Percentiles rank a stretch among this genome's conserved stretches.
Conservation (phyloP, 257 asterid species). For the Mentha longifolia region DNA sequence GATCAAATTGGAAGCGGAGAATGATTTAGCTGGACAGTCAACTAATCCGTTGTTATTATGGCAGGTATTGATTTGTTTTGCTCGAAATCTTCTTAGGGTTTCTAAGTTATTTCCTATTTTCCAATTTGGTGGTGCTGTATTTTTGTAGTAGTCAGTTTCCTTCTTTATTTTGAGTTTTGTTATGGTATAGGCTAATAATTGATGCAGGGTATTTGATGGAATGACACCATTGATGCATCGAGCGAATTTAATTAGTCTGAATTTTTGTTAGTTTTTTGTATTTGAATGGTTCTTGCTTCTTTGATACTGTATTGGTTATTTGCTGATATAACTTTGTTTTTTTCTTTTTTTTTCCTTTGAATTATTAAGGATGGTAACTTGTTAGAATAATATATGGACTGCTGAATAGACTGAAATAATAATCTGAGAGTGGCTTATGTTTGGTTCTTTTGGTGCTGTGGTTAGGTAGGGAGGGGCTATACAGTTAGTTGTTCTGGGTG, state of each 20-base stretch:
- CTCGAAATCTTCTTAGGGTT: not conserved
- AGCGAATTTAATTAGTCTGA: not conserved
- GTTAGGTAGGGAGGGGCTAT: not conserved
- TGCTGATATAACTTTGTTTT: constrained; percentile 9
- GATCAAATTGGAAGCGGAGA: constrained; percentile 60
- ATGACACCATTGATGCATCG: constrained; percentile 6
- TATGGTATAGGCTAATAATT: not conserved
- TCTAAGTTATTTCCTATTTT: not conserved
- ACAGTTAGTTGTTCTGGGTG: not conserved
- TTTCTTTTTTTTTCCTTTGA: not conserved
- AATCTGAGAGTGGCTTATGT: not conserved
- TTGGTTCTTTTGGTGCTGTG: not conserved
- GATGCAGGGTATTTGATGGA: not conserved
- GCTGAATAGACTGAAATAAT: not conserved
- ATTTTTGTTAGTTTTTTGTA: not conserved
- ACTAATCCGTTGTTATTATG: constrained; percentile 64
- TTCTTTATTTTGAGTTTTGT: not conserved
- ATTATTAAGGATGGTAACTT: not conserved
- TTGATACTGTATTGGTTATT: not conserved
- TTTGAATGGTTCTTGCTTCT: not conserved
- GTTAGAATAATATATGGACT: constrained; percentile 4
- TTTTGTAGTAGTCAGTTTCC: constrained; percentile 17
- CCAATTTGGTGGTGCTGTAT: not conserved
- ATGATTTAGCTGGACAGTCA: constrained; percentile 50
- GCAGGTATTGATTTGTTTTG: constrained; percentile 53